These are phyloP conservation scores for Hippophae gyantsensis DNA, from an alignment of 306 rosid species.

Conservation along the genomic window DNA sequence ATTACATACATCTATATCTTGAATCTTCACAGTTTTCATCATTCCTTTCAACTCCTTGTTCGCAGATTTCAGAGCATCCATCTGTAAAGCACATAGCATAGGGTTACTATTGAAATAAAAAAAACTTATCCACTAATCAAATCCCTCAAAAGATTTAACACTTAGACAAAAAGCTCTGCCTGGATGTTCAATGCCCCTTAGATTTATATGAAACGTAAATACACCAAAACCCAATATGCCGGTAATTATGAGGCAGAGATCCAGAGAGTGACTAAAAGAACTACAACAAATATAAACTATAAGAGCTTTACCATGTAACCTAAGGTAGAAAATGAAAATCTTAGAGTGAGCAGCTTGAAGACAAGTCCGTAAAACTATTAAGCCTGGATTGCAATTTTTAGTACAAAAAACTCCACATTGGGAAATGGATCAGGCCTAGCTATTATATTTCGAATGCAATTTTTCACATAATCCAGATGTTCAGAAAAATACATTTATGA, in stretches of 20 bases:
- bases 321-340: too few relatives aligned
- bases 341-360: too few relatives aligned
- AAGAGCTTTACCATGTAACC: too few relatives aligned
- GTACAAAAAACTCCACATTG: background rate
- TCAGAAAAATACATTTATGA: background rate
- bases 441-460: background rate
- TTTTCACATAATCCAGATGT: too few relatives aligned
- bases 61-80: constrained; percentile 90
- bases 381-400: background rate
- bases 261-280: constrained; percentile 14
- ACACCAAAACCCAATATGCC: constrained; percentile 42
- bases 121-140: constrained; percentile 5
- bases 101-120: constrained; percentile 5
- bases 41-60: constrained; percentile 95
- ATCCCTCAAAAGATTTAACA: constrained; percentile 12
- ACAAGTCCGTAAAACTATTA: too few relatives aligned
- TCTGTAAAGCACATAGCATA: constrained; percentile 35
- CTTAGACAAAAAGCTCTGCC: constrained; percentile 59
- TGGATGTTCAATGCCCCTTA: constrained; percentile 59
- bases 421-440: background rate
- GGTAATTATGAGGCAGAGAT: constrained; percentile 24
- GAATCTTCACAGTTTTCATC: constrained; percentile 99
- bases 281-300: too few relatives aligned
- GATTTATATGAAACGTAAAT: constrained; percentile 67
- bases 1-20: constrained; percentile 77